Evolutionary conservation across 1,284 basidiomycete genomes (phyloP), one percentile per base, ranked within the genome.

Genomic region (Sphagnurus paluster): DNA sequence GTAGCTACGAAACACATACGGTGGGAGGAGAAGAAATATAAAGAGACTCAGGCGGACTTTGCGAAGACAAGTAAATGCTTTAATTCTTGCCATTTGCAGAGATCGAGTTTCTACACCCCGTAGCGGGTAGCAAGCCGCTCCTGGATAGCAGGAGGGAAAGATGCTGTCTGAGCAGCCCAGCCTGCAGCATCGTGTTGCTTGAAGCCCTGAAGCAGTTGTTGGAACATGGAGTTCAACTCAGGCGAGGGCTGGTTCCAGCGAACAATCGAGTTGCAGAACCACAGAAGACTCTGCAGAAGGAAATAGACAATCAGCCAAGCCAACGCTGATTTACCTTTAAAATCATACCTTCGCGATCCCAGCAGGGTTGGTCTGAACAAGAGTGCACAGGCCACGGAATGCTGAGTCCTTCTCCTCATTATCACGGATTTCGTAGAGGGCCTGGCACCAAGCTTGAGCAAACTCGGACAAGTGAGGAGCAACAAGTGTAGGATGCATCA

Each of bases 381-480:
- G 87, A 44, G 93, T 93, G 70, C 97, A 99, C 59, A 99, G 81
- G 2, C 97, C 97, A 48, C 94, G 79, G 81, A 99, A 99, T 4
- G 97, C 97, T n/a, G 93, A 97, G 63, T 98, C 97, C 72, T 99
- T 99, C 74, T 99, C 97, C 58, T 99, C 96, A 62, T 99, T 99
- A 65, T 99, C 97, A 58, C 97, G 90, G 66, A 99, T 99, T 67
- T 99, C 97, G 69, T 95, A 95, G 47, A 99, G 71, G 6, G 96
- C 94, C 58, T 93, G 90, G 68, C 96, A 98, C 97, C 97, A 99
- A 8, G 89, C 85, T 65, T 93, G 90, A 7, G 94, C 93, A 66
- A 97, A 99, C 55, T 91, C 86, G 5, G 84, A 80, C 34, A 98
- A 75, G 60, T 95, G 88, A 23, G 94, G 94, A 11, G 96, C 93